A percentile compares a stretch with the other conserved stretches of the same genome.
Conservation (phyloP, 345 rosid species). For the Theobroma cacao region DNA sequence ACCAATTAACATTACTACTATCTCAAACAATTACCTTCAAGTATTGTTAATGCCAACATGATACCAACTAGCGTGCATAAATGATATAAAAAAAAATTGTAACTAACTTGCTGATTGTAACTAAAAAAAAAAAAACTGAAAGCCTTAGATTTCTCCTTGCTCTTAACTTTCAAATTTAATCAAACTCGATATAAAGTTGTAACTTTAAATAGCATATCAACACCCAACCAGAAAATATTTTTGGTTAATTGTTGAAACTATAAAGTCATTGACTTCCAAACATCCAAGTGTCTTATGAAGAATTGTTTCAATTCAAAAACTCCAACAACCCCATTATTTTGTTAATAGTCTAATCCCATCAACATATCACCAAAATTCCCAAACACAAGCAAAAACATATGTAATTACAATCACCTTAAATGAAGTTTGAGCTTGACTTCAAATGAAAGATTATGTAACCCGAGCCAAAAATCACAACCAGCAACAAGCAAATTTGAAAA, state of each 20-base stretch:
- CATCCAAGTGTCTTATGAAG: not conserved
- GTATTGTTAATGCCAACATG: not conserved
- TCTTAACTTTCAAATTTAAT: not conserved
- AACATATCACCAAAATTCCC: no score
- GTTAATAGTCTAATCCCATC: no score
- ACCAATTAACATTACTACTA: not conserved
- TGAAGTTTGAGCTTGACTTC: no score
- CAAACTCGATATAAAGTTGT: not conserved
- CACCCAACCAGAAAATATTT: not conserved
- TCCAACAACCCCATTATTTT: no score
- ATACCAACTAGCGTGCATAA: not conserved
- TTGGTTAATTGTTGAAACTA: not conserved
- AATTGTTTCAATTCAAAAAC: no score
- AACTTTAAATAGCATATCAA: slow-evolving; percentile 2
- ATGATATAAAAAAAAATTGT: not conserved
- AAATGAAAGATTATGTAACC: no score
- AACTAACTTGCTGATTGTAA: not conserved
- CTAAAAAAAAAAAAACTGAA: not conserved
- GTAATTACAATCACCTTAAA: no score
- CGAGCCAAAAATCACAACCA: no score
- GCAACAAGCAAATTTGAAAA: no score
- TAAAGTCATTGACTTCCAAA: not conserved
- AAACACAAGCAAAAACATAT: no score
- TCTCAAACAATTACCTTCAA: not conserved
- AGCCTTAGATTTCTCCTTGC: not conserved